phyloP scores from a whole-genome alignment of 2,329 filamentous ascomycete species.

The Colletotrichum higginsianum region DNA sequence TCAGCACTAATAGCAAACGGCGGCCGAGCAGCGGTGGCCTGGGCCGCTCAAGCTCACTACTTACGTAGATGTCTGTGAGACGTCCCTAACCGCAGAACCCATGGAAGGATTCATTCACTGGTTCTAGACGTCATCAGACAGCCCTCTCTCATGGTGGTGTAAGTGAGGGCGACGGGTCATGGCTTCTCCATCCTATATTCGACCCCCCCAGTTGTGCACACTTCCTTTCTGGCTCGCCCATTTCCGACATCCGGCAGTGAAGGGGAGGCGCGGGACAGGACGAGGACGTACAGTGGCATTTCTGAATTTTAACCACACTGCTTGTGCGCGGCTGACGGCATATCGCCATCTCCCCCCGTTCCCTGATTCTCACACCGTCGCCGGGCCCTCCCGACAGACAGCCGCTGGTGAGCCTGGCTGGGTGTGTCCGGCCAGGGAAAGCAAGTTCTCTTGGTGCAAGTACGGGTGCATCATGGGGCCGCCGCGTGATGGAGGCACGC shows the following conservation, averaged over 20 bases:
- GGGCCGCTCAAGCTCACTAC: not conserved
- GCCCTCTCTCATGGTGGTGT: not conserved
- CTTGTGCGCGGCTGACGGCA: constrained; percentile 31
- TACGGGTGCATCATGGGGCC: constrained; percentile 30
- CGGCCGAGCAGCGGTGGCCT: not conserved
- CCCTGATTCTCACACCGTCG: not conserved
- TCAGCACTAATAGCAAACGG: not conserved
- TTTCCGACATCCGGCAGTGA: constrained; percentile 17
- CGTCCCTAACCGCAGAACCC: too few species aligned
- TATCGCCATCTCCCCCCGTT: not conserved
- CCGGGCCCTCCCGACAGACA: not conserved
- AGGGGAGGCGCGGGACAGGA: constrained; percentile 22
- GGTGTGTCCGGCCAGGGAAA: not conserved
- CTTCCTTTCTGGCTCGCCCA: constrained; percentile 14
- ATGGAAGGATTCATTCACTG: too few species aligned
- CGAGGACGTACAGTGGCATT: constrained; percentile 7
- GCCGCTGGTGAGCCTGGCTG: not conserved
- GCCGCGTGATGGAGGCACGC: constrained; percentile 38
- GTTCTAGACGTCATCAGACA: too few species aligned
- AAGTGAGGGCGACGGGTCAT: constrained; percentile 4
- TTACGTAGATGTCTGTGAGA: too few species aligned
- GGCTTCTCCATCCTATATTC: constrained; percentile 3
- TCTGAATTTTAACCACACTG: constrained; percentile 26
- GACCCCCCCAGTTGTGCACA: constrained; percentile 6
- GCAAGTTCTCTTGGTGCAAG: constrained; percentile 9